A percentile compares a stretch with the other conserved stretches of the same genome.
These are phyloP conservation scores for Akanthomyces dipterigenus DNA, from an alignment of 2,329 filamentous ascomycete genomes.

Conservation along the genomic window DNA sequence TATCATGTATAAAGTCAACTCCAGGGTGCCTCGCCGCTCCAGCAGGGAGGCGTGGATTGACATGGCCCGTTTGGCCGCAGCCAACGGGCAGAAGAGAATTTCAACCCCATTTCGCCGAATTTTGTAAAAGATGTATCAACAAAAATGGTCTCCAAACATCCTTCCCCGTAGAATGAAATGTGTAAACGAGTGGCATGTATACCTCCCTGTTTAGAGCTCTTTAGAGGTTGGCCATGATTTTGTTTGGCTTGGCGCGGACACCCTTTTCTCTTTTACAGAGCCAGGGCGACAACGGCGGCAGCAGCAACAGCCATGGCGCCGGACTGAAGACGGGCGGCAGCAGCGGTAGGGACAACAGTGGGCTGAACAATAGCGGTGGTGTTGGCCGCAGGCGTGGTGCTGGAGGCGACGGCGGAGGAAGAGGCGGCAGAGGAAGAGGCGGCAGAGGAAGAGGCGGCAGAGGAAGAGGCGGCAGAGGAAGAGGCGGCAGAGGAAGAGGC, in stretches of 20 bases:
- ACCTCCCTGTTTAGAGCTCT: neutral
- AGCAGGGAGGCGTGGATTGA: neutral
- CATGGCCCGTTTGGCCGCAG: neutral
- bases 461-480: neutral
- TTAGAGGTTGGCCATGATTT: neutral
- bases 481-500: neutral
- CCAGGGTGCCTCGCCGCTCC: neutral
- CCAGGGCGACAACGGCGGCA: neutral
- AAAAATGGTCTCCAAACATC: conserved; percentile 23
- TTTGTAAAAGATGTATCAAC: neutral
- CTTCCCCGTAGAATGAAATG: conserved; percentile 21
- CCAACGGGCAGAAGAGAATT: neutral
- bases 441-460: conserved; percentile 8
- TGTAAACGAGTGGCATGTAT: neutral
- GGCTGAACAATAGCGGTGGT: no score
- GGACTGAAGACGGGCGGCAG: conserved; percentile 30
- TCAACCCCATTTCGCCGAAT: neutral
- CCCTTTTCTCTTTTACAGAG: no score
- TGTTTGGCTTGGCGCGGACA: no score
- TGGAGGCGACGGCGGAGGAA: conserved; percentile 1
- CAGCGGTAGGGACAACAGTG: conserved; percentile 21
- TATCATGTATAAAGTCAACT: conserved; percentile 1
- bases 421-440: neutral
- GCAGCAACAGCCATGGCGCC: conserved; percentile 33
- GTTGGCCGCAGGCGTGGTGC: no score